Conservation (phyloP, 768 basidiomycete genomes). For the Leccinum broughii region DNA sequence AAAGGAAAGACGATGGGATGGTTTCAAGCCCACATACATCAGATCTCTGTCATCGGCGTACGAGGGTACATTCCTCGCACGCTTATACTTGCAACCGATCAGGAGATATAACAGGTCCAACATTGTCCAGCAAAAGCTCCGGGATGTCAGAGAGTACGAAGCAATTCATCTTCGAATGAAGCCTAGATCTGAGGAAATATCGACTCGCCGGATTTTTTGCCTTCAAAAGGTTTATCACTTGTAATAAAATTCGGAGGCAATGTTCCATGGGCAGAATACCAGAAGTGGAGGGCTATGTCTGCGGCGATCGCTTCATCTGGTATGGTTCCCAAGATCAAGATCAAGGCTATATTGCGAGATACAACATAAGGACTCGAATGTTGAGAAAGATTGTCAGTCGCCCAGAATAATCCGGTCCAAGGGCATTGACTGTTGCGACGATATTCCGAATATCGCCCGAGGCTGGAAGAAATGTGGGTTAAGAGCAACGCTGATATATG, state of each 20-base stretch:
- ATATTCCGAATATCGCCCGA: slow-evolving; percentile 52
- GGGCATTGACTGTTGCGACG: slow-evolving; percentile 42
- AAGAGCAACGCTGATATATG: not conserved
- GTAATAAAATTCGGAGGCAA: slow-evolving; percentile 17
- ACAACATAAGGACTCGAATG: slow-evolving; percentile 30
- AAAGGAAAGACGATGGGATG: slow-evolving; percentile 47
- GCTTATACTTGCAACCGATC: slow-evolving; percentile 32
- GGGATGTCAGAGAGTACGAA: slow-evolving; percentile 5
- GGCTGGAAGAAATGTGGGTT: slow-evolving; percentile 28
- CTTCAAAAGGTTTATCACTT: slow-evolving; percentile 21
- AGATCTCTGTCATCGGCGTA: slow-evolving; percentile 44
- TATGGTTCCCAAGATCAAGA: slow-evolving; percentile 41
- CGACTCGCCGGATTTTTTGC: not conserved
- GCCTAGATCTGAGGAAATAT: slow-evolving; percentile 9
- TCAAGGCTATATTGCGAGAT: slow-evolving; percentile 43
- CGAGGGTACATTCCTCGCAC: slow-evolving; percentile 36
- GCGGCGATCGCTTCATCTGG: slow-evolving; percentile 36
- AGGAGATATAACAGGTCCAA: slow-evolving; percentile 18
- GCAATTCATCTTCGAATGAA: slow-evolving; percentile 20
- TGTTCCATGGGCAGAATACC: slow-evolving; percentile 48
- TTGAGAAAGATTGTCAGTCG: slow-evolving; percentile 42
- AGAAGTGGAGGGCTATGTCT: slow-evolving; percentile 48
- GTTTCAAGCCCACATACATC: slow-evolving; percentile 39
- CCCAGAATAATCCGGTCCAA: slow-evolving; percentile 44
- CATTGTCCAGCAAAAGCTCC: slow-evolving; percentile 19